phyloP scores from a whole-genome alignment of 441 rosid genomes.

The Gossypium davidsonii region DNA sequence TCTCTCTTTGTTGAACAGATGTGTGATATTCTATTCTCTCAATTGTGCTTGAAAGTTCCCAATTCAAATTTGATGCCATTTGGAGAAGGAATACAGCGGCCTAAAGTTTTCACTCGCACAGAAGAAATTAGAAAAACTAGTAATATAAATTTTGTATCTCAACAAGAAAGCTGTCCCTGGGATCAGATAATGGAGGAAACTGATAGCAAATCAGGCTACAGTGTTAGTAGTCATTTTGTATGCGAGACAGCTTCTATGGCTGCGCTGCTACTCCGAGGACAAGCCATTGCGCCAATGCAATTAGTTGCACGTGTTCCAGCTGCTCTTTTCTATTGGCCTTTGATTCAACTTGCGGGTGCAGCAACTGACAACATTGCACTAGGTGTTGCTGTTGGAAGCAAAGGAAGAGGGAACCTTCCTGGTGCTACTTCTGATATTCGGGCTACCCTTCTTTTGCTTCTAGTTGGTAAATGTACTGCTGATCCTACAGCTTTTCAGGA shows the following conservation, averaged over 20 bases:
- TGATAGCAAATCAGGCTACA: constrained; percentile 40
- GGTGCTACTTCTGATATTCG: constrained; percentile 97
- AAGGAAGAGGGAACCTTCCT: constrained; percentile 97
- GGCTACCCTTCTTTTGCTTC: constrained; percentile 82
- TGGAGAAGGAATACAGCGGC: constrained; percentile 39
- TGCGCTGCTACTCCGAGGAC: constrained; percentile 83
- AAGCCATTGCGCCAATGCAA: constrained; percentile 93
- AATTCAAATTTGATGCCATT: constrained; percentile 40
- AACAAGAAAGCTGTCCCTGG: constrained; percentile 30
- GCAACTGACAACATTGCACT: constrained; percentile 91
- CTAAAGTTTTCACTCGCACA: constrained; percentile 20
- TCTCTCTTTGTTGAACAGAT: constrained; percentile 46
- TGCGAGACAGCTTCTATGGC: constrained; percentile 87
- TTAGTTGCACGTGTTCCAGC: constrained; percentile 93
- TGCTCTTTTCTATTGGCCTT: constrained; percentile 92
- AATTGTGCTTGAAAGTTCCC: constrained; percentile 90
- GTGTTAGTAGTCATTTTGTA: constrained; percentile 30
- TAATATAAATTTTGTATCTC: constrained; percentile 36
- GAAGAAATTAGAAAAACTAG: constrained; percentile 42
- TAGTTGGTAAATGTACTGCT: constrained; percentile 92
- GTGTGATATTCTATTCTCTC: constrained; percentile 97
- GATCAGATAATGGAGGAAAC: constrained; percentile 45
- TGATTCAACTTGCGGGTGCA: constrained; percentile 95
- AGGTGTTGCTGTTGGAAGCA: constrained; percentile 99
- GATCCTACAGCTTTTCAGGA: constrained; percentile 87